A percentile compares a stretch with the other conserved stretches of the same genome.
These are phyloP conservation scores for Lasiodiplodia sp. DNA, from an alignment of 2,329 filamentous ascomycete genomes.

Conservation along the genomic window DNA sequence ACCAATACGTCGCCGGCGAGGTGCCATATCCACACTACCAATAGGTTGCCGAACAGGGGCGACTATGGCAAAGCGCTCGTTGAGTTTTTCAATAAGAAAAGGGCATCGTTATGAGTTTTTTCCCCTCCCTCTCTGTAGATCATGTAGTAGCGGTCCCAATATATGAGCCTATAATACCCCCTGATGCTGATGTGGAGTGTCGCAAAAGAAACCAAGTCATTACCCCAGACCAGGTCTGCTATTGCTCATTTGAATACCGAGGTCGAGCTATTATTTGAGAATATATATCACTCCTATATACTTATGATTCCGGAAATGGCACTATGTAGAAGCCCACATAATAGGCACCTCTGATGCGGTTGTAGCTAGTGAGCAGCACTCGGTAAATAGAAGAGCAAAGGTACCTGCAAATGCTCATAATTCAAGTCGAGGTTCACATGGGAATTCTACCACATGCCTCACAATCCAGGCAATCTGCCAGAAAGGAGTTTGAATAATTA, in stretches of 20 bases:
- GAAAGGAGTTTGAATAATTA: too few species aligned
- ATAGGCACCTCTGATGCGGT: too few species aligned
- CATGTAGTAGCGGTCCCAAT: neutral
- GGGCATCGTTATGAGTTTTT: neutral
- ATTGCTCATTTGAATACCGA: neutral
- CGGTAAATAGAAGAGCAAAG: too few species aligned
- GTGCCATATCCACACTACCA: conserved; percentile 79
- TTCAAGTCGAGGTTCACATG: too few species aligned
- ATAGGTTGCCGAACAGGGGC: conserved; percentile 75
- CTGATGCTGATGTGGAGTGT: neutral
- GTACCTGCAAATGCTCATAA: too few species aligned
- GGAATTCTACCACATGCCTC: too few species aligned
- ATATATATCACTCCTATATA: neutral
- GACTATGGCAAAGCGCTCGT: conserved; percentile 72
- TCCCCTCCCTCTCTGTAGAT: neutral
- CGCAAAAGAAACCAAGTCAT: neutral
- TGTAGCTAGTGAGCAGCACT: too few species aligned
- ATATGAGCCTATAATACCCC: neutral
- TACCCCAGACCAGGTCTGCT: neutral
- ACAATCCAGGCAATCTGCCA: too few species aligned
- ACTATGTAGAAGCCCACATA: too few species aligned
- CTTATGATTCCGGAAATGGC: too few species aligned
- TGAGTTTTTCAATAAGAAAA: conserved; percentile 29
- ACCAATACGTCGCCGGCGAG: conserved; percentile 75
- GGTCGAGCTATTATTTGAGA: neutral